Conservation (phyloP, 164 flowering plant species). For the Cinnamomum chago region DNA sequence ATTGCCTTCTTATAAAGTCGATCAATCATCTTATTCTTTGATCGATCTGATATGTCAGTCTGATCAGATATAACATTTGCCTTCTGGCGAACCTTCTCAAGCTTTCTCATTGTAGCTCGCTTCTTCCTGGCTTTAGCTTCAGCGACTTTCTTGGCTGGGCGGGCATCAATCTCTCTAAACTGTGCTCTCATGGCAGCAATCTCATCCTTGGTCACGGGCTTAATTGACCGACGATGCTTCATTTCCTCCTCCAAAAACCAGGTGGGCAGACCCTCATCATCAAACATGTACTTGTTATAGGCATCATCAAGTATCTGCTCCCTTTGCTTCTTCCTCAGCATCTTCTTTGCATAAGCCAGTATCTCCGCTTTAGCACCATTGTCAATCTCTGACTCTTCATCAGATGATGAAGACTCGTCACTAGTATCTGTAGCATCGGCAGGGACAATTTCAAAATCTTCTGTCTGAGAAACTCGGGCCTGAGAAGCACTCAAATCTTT, state of each 20-base stretch:
- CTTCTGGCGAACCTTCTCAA: conserved; percentile 83
- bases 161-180: conserved; percentile 82
- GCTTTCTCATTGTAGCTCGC: conserved; percentile 62
- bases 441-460: conserved; percentile 85
- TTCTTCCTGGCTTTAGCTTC: conserved; percentile 91
- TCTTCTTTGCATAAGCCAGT: conserved; percentile 76
- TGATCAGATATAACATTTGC: conserved; percentile 83
- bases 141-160: conserved; percentile 93
- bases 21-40: conserved; percentile 75
- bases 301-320: conserved; percentile 83
- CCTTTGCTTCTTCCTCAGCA: conserved; percentile 83
- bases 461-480: conserved; percentile 25
- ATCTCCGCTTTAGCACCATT: conserved; percentile 65
- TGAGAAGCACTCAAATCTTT: conserved; percentile 9
- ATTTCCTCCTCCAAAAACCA: conserved; percentile 90
- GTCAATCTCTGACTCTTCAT: conserved; percentile 57
- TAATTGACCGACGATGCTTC: conserved; percentile 55
- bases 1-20: conserved; percentile 74
- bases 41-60: conserved; percentile 66
- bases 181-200: conserved; percentile 80
- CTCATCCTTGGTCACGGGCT: conserved; percentile 89
- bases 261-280: conserved; percentile 73
- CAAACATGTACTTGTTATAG: conserved; percentile 76
- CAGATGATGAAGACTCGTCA: conserved; percentile 52
- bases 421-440: conserved; percentile 76